Base-by-base conservation (phyloP, 306 rosid species). In the Neltuma alba region DNA sequence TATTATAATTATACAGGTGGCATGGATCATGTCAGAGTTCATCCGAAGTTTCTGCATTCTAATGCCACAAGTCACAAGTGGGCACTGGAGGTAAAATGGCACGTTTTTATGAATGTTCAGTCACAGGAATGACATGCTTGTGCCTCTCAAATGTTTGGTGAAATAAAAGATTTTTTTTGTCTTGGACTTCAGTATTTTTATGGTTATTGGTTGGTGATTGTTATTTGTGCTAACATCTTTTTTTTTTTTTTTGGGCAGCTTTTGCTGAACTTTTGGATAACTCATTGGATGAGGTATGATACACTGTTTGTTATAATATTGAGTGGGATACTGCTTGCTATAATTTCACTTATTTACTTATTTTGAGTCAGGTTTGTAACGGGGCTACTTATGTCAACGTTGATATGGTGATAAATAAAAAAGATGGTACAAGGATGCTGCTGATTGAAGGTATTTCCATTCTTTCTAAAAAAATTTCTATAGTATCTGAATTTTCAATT, bases 61-160 rank as follows among this genome's bases (percentile, higher is more conserved):
- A 95, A 95, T 88, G 99, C 99, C 30, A 95, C 99, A 42, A 95
- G 99, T 84, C 98, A 95, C 76, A 95, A 95, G 83, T 95, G 99
- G 99, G 97, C 96, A 30, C 99, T 67, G 99, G 99, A 93, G 99
- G 99, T 93, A 88, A 63, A 70, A 50, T 48, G 47, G 16, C 16
- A 55, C 16, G 40, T 61, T 82, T 75, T 48, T 81, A 66, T 45
- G 3, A 72, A 37, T 75, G 42, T 58, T 82, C 76, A 25, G 21
- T 48, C 72, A 25, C 52, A 70, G 64, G 57, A 13, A 20, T 81
- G 61, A 70, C 36, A 33, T 63, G 15, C 27, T 61, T 82, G 36
- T 21, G 21, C 44, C 44, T 66, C 52, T 25, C 23, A 78, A 77
- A 74, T 75, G 14, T 79, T 83, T 65, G 67, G 57, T 42, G 65